phyloP scores from a whole-genome alignment of 495 filamentous ascomycete genomes.

The Lasiosphaeriaceae sp. region DNA sequence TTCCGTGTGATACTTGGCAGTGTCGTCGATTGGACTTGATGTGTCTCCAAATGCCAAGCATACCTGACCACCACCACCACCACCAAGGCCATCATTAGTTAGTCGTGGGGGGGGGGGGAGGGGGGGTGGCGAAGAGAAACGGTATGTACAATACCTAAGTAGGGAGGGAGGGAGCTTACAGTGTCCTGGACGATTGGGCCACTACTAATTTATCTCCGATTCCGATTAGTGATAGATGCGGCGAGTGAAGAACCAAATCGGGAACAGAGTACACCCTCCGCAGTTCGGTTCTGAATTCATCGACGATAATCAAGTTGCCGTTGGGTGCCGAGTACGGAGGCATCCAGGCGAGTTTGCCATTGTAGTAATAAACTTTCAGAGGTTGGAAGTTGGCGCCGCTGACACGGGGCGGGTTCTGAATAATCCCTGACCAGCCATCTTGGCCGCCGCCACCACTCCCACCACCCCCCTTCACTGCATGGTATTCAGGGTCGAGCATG shows the following conservation, averaged over 20 bases:
- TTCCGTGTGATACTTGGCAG: neutral
- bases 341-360: constrained; percentile 30
- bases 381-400: neutral
- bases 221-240: constrained; percentile 5
- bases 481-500: neutral
- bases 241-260: constrained; percentile 7
- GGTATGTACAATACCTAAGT: neutral
- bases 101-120: too few relatives aligned
- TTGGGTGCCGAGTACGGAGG: neutral
- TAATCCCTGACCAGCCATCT: neutral
- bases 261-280: constrained; percentile 26
- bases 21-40: neutral
- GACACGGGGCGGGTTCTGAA: neutral
- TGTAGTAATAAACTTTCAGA: constrained; percentile 11
- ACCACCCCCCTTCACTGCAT: neutral
- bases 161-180: constrained; percentile 20
- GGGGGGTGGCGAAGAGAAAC: too few relatives aligned
- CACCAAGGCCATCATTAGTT: neutral
- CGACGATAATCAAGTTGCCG: constrained; percentile 16
- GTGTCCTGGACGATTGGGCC: constrained; percentile 5
- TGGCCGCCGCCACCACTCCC: neutral
- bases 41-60: constrained; percentile 13
- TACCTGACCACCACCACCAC: neutral
- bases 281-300: constrained; percentile 21
- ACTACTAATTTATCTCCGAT: constrained; percentile 31